Evolutionary conservation across 371 early-diverging fungal genomes (phyloP), one percentile per base, ranked within the genome.

Genomic region (Batkoa obscura): DNA sequence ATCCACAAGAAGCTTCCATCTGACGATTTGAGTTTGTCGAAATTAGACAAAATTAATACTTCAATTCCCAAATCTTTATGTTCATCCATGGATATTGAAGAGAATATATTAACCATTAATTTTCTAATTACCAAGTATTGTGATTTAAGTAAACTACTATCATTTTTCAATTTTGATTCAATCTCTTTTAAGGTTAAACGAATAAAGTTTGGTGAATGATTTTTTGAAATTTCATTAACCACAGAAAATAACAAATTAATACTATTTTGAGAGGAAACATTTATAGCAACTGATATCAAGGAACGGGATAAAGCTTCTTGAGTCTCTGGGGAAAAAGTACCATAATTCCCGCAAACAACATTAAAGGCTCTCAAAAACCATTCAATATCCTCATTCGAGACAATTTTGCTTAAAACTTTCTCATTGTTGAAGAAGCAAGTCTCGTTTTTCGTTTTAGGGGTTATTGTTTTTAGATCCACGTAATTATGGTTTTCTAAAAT

Each of bases 351-450:
- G 73, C 72, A 2, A 68, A 75, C 64, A 39, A 65, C 64, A 31
- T 75, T 72, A 42, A 79, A 62, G 17, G 83, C 73, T 50, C 79
- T 75, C 10, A 82, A 67, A 33, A 80, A 66, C 84, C 86, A 93
- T 32, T 73, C 67, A 33, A 78, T 78, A 58, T 88, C 89, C n/a
- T 74, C 72, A 1, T 75, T 65, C 2, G 76, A 61, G n/a, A n/a
- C n/a, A 39, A 87, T 73, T 64, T 89, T 89, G 55, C 76, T 74
- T 60, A 81, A 88, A 17, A 84, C 78, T 66, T 83, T 84, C 56
- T 88, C 89, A 75, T 80, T 81, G 47, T 88, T 63, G 35, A 88
- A 68, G 58, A 84, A 81, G 10, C 87, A 80, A 42, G 78, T 74
- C 17, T 63, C 52, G 57, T 82, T 84, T 43, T 71, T 72, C 35